These are phyloP conservation scores for Fusarium sp. DNA, from an alignment of 2,329 filamentous ascomycete genomes.

Conservation along the genomic window DNA sequence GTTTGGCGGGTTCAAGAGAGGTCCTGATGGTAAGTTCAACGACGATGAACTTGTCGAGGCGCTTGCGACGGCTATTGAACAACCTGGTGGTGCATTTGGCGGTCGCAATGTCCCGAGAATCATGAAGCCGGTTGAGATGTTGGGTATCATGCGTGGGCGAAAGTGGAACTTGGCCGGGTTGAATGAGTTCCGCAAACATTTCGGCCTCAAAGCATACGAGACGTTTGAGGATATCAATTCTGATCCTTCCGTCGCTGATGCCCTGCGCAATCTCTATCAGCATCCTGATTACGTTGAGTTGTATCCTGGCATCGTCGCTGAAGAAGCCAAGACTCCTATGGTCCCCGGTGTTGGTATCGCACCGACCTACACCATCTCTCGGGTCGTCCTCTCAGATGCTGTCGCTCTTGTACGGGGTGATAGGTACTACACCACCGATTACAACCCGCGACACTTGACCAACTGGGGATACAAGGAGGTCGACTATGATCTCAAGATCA, in stretches of 20 bases:
- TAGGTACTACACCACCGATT: constrained; percentile 83
- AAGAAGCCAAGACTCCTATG: constrained; percentile 81
- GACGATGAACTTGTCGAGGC: constrained; percentile 83
- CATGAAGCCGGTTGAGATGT: constrained; percentile 81
- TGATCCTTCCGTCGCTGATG: constrained; percentile 76
- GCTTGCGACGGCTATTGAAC: constrained; percentile 76
- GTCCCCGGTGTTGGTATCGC: constrained; percentile 79
- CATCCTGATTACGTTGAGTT: constrained; percentile 85
- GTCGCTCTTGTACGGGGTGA: constrained; percentile 84
- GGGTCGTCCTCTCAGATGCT: constrained; percentile 81
- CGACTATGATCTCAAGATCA: constrained; percentile 77
- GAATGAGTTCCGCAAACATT: constrained; percentile 89
- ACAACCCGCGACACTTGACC: constrained; percentile 78
- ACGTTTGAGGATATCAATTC: constrained; percentile 88
- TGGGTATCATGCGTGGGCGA: constrained; percentile 82
- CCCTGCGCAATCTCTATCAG: constrained; percentile 76
- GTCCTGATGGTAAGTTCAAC: constrained; percentile 74
- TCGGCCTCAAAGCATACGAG: constrained; percentile 79
- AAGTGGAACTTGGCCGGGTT: constrained; percentile 82
- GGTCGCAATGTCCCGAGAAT: constrained; percentile 79
- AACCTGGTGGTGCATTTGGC: constrained; percentile 80
- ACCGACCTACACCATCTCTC: constrained; percentile 80
- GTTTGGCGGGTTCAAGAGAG: constrained; percentile 75
- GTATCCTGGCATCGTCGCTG: constrained; percentile 82
- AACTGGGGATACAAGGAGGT: constrained; percentile 87